Conservation (phyloP, 495 filamentous ascomycete genomes). For the Apiosordaria backusii region DNA sequence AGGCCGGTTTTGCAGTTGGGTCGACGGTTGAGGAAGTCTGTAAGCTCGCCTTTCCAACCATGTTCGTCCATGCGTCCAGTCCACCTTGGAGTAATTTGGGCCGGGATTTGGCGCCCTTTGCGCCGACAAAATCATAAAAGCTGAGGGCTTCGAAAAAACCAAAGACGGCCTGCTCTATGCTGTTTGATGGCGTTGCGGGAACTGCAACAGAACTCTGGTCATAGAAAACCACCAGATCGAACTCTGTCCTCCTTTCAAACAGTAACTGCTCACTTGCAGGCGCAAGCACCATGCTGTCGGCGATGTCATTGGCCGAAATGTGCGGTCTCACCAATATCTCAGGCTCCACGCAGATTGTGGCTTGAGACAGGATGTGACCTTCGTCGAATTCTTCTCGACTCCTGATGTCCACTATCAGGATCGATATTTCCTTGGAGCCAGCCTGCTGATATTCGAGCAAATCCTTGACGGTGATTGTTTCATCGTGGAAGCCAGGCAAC, state of each 20-base stretch:
- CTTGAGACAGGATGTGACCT: slow-evolving; percentile 79
- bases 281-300: slow-evolving; percentile 74
- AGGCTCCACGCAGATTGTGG: slow-evolving; percentile 89
- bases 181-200: slow-evolving; percentile 39
- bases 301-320: slow-evolving; percentile 81
- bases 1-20: neutral
- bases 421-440: slow-evolving; percentile 33
- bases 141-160: slow-evolving; percentile 74
- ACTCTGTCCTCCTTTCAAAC: slow-evolving; percentile 73
- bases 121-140: slow-evolving; percentile 63
- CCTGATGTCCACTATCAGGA: slow-evolving; percentile 85
- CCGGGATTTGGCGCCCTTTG: slow-evolving; percentile 37
- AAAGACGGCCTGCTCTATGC: slow-evolving; percentile 57
- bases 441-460: neutral
- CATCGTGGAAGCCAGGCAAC: slow-evolving; percentile 51
- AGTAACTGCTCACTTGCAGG: slow-evolving; percentile 67
- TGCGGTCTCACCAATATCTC: slow-evolving; percentile 63
- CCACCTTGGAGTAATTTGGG: slow-evolving; percentile 80
- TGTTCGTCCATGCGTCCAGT: slow-evolving; percentile 76
- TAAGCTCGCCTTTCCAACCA: slow-evolving; percentile 69
- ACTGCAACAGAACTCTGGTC: slow-evolving; percentile 60
- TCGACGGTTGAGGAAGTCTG: slow-evolving; percentile 30
- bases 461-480: slow-evolving; percentile 57
- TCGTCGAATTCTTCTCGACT: slow-evolving; percentile 75
- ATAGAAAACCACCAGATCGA: slow-evolving; percentile 86